phyloP scores from a whole-genome alignment of 148 eudicot species.

The Diospyros kaki region DNA sequence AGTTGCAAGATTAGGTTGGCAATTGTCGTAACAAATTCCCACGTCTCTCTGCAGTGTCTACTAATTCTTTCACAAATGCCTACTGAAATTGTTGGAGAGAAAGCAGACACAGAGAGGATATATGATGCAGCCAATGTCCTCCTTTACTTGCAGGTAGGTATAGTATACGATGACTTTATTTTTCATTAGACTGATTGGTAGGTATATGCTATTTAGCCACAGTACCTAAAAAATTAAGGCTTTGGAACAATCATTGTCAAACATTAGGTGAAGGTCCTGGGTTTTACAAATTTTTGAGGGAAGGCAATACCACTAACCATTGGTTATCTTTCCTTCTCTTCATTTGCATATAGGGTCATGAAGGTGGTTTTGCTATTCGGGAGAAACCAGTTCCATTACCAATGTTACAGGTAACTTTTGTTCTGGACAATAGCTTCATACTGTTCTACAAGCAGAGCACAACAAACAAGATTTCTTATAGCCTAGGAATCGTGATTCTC shows the following conservation, averaged over 20 bases:
- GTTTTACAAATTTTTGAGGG: not conserved
- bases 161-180: not conserved
- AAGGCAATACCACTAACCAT: not conserved
- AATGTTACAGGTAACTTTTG: conserved; percentile 29
- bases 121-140: conserved; percentile 43
- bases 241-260: too few relatives aligned
- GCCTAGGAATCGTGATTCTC: too few relatives aligned
- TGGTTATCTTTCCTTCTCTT: not conserved
- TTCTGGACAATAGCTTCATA: not conserved
- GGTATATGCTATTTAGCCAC: too few relatives aligned
- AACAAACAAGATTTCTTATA: too few relatives aligned
- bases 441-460: not conserved
- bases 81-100: conserved; percentile 33
- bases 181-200: too few relatives aligned
- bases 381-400: conserved; percentile 40
- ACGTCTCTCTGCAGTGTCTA: conserved; percentile 27
- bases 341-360: conserved; percentile 22
- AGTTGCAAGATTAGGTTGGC: not conserved
- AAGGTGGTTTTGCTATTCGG: conserved; percentile 46
- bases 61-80: conserved; percentile 41
- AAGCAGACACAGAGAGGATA: conserved; percentile 25
- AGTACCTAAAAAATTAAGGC: too few relatives aligned
- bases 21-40: not conserved
- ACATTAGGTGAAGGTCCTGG: too few relatives aligned
- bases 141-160: conserved; percentile 31